Conservation (phyloP, 108 stramenopile genomes). For the Stephanodiscus triporus region DNA sequence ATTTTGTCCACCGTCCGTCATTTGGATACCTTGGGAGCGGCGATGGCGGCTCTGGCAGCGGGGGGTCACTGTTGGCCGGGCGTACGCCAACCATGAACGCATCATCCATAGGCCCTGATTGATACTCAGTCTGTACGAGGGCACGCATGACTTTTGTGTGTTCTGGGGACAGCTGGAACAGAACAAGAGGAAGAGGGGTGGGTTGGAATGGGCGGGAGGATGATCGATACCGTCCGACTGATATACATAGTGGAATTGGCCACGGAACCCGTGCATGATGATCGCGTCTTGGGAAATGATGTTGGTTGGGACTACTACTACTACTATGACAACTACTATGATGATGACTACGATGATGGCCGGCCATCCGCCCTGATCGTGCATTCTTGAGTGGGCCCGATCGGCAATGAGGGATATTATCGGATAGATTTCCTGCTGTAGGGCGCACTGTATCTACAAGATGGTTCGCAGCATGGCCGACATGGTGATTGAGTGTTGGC, state of each 20-base stretch:
- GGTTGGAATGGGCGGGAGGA: background rate
- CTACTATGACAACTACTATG: too few species aligned
- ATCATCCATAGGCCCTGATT: constrained; percentile 34
- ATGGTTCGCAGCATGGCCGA: constrained; percentile 89
- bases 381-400: too few species aligned
- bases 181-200: constrained; percentile 48
- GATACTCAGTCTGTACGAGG: constrained; percentile 63
- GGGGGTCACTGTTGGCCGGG: too few species aligned
- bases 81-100: constrained; percentile 27
- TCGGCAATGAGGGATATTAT: constrained; percentile 60
- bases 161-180: constrained; percentile 80
- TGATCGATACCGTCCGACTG: constrained; percentile 60
- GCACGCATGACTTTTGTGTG: constrained; percentile 77
- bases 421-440: constrained; percentile 74
- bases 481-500: constrained; percentile 71
- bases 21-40: too few species aligned
- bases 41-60: too few species aligned
- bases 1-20: constrained; percentile 37
- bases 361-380: too few species aligned
- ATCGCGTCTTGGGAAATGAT: too few species aligned
- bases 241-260: constrained; percentile 64
- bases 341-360: too few species aligned
- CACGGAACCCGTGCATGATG: constrained; percentile 17
- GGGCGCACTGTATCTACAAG: constrained; percentile 87
- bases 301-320: background rate